A percentile compares a stretch with the other conserved stretches of the same genome.
These are phyloP conservation scores for Trichosporon asahii DNA, from an alignment of 1,284 basidiomycete species.

Conservation along the genomic window DNA sequence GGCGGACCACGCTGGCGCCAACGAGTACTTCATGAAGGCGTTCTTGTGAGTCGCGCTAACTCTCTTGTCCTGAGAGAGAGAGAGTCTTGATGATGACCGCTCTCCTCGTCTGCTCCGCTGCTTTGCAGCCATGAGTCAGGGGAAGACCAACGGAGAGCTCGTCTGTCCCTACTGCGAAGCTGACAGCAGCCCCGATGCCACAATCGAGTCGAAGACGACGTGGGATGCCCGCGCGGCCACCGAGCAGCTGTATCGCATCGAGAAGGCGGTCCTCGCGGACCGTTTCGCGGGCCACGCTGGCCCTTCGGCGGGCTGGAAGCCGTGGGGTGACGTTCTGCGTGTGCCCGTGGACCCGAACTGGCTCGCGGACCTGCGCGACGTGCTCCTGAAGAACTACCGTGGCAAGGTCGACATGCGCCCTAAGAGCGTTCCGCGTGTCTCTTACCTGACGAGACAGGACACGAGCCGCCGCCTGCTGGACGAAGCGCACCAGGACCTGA, in stretches of 20 bases:
- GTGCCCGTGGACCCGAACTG: slow-evolving; percentile 30
- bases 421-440: slow-evolving; percentile 14
- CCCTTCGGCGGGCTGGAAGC: slow-evolving; percentile 29
- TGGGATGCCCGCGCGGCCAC: slow-evolving; percentile 28
- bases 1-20: slow-evolving; percentile 37
- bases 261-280: slow-evolving; percentile 26
- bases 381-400: slow-evolving; percentile 25
- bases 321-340: slow-evolving; percentile 37
- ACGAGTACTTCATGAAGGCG: slow-evolving; percentile 32
- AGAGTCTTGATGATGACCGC: too few relatives aligned
- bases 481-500: slow-evolving; percentile 33
- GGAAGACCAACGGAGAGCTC: too few relatives aligned
- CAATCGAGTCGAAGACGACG: slow-evolving; percentile 20
- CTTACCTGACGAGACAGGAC: slow-evolving; percentile 49
- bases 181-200: slow-evolving; percentile 24
- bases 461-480: slow-evolving; percentile 57
- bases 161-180: too few relatives aligned
- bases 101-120: too few relatives aligned
- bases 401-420: slow-evolving; percentile 20
- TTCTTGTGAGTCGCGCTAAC: slow-evolving; percentile 32
- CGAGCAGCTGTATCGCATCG: slow-evolving; percentile 26
- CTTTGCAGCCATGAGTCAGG: too few relatives aligned
- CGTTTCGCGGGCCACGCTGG: slow-evolving; percentile 30
- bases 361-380: slow-evolving; percentile 29
- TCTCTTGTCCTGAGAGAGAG: too few relatives aligned